Evolutionary conservation across 2,329 filamentous ascomycete species (phyloP), one percentile per base, ranked within the genome.

Genomic region (Cercospora zeina): DNA sequence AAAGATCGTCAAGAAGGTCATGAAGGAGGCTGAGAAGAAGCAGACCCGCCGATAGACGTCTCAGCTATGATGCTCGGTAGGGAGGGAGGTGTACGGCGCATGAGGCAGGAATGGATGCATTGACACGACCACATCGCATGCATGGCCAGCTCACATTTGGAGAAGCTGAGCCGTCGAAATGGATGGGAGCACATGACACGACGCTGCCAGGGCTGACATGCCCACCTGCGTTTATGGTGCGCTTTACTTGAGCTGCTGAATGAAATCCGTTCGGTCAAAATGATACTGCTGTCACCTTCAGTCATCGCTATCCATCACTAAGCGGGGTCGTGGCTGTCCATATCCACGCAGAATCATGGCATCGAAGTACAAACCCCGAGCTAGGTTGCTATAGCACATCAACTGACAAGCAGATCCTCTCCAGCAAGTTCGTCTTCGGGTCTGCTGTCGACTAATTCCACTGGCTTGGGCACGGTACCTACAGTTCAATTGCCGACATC

Each of bases 1-100:
- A 87, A 99, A 99, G 91, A 97, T 99, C 76, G 95, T 99, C 83
- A 99, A 99, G 92, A 99, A 99, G 91, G 95, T 99, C 76, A 87
- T 97, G 80, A 97, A 97, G 90, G 93, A 97, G 87, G 87, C 85
- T 69, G 91, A 96, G 84, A 89, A 91, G 85, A 89, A 90, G 80
- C 66, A 67, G 63, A 58, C 63, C 63, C 66, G 67, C 63, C 67
- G 68, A 66, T 71, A 69, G 65, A 71, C 62, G 37, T 36, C 37
- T 59, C 34, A 56, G 56, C 27, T 53, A 24, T 21, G 16, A 34
- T 63, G 30, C 61, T 59, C 45, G 56, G 54, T 54, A 56, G 56
- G 59, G 42, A 49, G 49, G 49, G 56, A 50, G 21, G 59, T 61
- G 53, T 55, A 61, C 36, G 62, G 62, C 62, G 62, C 58, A 63